These are phyloP conservation scores for Brassica napus DNA, from an alignment of 345 rosid genomes.

Conservation along the genomic window DNA sequence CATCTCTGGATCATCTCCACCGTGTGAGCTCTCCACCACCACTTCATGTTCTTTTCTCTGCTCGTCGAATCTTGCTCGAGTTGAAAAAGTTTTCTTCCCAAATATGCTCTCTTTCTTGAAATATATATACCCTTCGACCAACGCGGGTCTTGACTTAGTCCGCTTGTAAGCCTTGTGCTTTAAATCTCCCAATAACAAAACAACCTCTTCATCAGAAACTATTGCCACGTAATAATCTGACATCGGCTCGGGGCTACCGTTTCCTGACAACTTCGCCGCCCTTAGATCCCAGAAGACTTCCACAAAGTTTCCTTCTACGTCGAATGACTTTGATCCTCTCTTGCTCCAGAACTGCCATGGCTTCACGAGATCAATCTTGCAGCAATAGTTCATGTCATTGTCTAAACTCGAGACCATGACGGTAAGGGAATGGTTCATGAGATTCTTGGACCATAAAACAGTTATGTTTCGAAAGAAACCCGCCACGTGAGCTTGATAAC, in stretches of 20 bases:
- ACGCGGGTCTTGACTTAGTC: slow-evolving; percentile 80
- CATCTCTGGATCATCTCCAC: slow-evolving; percentile 80
- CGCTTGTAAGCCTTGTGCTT: slow-evolving; percentile 86
- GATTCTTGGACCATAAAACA: slow-evolving; percentile 69
- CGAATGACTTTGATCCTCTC: slow-evolving; percentile 70
- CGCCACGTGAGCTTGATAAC: slow-evolving; percentile 67
- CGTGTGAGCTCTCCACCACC: slow-evolving; percentile 69
- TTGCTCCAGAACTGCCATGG: slow-evolving; percentile 94
- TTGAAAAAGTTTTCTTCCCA: slow-evolving; percentile 73
- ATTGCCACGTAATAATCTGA: slow-evolving; percentile 79
- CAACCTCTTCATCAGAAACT: slow-evolving; percentile 87
- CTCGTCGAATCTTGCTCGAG: slow-evolving; percentile 72
- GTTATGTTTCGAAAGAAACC: slow-evolving; percentile 66
- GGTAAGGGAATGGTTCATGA: slow-evolving; percentile 66
- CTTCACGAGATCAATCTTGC: slow-evolving; percentile 71
- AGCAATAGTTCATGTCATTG: slow-evolving; percentile 53
- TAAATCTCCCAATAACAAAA: slow-evolving; percentile 74
- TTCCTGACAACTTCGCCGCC: slow-evolving; percentile 66
- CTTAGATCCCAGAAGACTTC: slow-evolving; percentile 86
- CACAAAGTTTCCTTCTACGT: slow-evolving; percentile 60
- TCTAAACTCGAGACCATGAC: slow-evolving; percentile 62
- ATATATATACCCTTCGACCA: slow-evolving; percentile 57
- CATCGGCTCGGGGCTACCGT: slow-evolving; percentile 71
- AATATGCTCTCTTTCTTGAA: slow-evolving; percentile 84
- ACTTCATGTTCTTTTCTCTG: slow-evolving; percentile 74